Percentiles rank a stretch among this genome's conserved stretches.
These are phyloP conservation scores for Phanerochaete sordida DNA, from an alignment of 768 basidiomycete genomes.

Conservation along the genomic window DNA sequence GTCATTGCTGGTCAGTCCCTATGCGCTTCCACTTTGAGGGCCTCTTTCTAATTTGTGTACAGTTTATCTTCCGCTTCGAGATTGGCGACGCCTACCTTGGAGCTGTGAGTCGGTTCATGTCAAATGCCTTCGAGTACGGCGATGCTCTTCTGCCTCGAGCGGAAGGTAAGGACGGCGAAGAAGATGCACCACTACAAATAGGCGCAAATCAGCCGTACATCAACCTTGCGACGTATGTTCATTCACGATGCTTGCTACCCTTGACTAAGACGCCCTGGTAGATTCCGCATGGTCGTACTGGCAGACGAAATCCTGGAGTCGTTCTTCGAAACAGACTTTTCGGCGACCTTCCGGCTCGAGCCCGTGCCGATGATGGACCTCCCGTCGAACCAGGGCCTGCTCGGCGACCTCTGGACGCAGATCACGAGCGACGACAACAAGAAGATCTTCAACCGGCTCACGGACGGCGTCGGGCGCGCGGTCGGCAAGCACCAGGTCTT, in stretches of 20 bases:
- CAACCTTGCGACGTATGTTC: constrained; percentile 76
- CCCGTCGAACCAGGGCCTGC: constrained; percentile 53
- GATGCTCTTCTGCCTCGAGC: constrained; percentile 77
- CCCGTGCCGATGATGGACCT: constrained; percentile 66
- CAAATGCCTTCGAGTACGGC: constrained; percentile 97
- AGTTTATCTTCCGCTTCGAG: constrained; percentile 99
- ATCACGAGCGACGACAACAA: constrained; percentile 91
- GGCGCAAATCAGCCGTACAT: constrained; percentile 88
- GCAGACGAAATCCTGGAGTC: constrained; percentile 95
- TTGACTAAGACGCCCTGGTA: constrained; percentile 25
- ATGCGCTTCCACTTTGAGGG: background rate
- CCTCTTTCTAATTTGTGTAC: background rate
- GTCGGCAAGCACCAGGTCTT: constrained; percentile 91
- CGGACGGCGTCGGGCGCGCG: constrained; percentile 91
- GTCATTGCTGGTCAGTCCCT: constrained; percentile 71
- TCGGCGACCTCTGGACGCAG: constrained; percentile 85
- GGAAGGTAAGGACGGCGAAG: constrained; percentile 34
- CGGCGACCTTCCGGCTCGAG: constrained; percentile 82
- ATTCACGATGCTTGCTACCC: background rate
- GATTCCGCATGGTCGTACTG: constrained; percentile 98
- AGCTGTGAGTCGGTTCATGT: constrained; percentile 95
- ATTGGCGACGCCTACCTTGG: constrained; percentile 95
- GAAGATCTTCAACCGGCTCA: constrained; percentile 89
- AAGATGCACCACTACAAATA: constrained; percentile 39
- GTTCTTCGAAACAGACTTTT: constrained; percentile 93